Conservation (phyloP, 208 protist genomes). For the Blechomonas ayalai region DNA sequence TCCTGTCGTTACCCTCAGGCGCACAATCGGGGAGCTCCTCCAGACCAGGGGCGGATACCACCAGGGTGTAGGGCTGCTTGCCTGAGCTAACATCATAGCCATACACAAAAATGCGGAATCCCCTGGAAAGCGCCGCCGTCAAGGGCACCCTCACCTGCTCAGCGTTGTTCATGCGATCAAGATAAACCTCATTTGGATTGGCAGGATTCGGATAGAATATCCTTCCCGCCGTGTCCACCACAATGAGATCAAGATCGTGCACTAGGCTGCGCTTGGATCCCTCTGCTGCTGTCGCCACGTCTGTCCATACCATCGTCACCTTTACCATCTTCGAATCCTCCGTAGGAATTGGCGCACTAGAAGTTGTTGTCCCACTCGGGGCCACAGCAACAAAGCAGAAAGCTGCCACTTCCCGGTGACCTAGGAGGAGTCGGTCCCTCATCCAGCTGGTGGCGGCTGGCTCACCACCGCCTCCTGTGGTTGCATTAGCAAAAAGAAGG, state of each 20-base stretch:
- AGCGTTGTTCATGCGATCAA: constrained; percentile 41
- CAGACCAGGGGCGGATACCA: constrained; percentile 53
- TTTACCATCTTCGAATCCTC: constrained; percentile 17
- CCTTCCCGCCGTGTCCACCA: constrained; percentile 39
- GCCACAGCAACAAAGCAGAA: constrained; percentile 17
- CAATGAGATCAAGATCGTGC: constrained; percentile 77
- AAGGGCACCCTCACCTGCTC: constrained; percentile 45
- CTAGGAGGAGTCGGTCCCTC: constrained; percentile 23
- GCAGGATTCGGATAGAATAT: constrained; percentile 30
- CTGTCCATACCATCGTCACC: constrained; percentile 80
- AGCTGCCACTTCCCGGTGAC: constrained; percentile 9
- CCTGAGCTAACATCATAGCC: constrained; percentile 12
- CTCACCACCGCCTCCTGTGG: constrained; percentile 3
- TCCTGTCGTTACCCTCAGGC: not conserved
- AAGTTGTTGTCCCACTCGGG: not conserved
- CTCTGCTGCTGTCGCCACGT: constrained; percentile 40
- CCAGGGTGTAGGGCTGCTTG: constrained; percentile 45
- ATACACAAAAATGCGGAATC: constrained; percentile 56
- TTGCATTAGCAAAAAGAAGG: constrained; percentile 22
- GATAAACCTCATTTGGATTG: not conserved
- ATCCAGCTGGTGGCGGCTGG: constrained; percentile 25
- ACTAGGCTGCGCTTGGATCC: constrained; percentile 48
- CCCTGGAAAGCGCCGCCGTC: constrained; percentile 1
- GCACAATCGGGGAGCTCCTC: constrained; percentile 8
- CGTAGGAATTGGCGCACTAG: not conserved